phyloP scores from a whole-genome alignment of 2,329 filamentous ascomycete species.

The Botrytis deweyae region DNA sequence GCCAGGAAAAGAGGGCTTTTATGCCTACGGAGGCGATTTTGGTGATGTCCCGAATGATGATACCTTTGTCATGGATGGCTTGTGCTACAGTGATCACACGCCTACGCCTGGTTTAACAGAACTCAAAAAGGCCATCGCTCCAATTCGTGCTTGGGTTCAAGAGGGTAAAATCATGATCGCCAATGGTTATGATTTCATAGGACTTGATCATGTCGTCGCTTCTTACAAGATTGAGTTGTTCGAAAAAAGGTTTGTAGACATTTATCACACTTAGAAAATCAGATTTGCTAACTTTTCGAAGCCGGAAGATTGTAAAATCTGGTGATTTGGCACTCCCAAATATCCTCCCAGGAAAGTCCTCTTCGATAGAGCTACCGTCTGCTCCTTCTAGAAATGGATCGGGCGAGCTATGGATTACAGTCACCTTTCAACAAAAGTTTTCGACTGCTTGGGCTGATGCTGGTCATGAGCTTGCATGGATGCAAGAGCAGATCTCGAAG shows the following conservation, averaged over 20 bases:
- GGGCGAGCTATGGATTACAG: conserved; percentile 21
- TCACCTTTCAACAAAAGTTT: conserved; percentile 44
- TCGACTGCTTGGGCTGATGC: conserved; percentile 51
- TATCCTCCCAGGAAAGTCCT: conserved; percentile 39
- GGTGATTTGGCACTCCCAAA: conserved; percentile 45
- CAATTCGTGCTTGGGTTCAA: conserved; percentile 46
- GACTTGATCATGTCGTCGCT: conserved; percentile 49
- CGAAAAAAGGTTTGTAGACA: conserved; percentile 43
- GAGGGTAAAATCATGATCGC: conserved; percentile 40
- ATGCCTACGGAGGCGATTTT: conserved; percentile 63
- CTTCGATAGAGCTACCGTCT: conserved; percentile 1
- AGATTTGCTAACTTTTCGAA: conserved; percentile 26
- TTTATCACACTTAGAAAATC: neutral
- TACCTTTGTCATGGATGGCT: conserved; percentile 62
- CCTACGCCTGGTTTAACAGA: conserved; percentile 58
- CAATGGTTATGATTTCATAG: conserved; percentile 54
- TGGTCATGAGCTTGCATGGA: conserved; percentile 57
- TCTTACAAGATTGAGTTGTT: conserved; percentile 48
- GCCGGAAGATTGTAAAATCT: conserved; percentile 37
- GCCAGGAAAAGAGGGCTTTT: conserved; percentile 46
- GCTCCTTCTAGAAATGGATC: conserved; percentile 22
- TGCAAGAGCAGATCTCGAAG: conserved; percentile 41
- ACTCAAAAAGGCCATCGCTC: conserved; percentile 57
- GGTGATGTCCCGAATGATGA: conserved; percentile 59
- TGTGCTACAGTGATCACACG: conserved; percentile 53